Evolutionary conservation across 495 filamentous ascomycete species (phyloP).

Genomic region (Trichoderma virens): DNA sequence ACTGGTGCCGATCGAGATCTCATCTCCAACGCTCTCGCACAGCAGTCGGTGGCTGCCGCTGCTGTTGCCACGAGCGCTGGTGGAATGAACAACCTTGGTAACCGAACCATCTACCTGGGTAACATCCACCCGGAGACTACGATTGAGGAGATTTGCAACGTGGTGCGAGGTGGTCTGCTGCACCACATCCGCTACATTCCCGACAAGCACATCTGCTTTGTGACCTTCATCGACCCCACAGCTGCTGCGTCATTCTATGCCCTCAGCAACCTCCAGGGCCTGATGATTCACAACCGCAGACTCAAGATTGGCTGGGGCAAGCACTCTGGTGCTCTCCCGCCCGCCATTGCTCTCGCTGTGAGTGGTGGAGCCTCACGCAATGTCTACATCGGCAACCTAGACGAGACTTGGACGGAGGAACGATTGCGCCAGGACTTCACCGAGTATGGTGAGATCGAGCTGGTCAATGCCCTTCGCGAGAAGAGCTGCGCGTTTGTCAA

Average conservation of each 20-base stretch:
- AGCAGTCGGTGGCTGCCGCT: conserved; percentile 94
- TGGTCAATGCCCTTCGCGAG: conserved; percentile 93
- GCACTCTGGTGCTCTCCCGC: conserved; percentile 93
- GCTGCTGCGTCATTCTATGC: conserved; percentile 97
- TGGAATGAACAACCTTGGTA: conserved; percentile 93
- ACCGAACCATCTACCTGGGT: conserved; percentile 94
- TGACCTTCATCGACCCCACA: conserved; percentile 98
- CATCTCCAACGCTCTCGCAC: conserved; percentile 90
- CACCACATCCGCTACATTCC: conserved; percentile 99
- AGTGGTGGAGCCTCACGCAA: conserved; percentile 94
- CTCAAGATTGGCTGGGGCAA: conserved; percentile 99
- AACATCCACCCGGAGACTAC: conserved; percentile 99
- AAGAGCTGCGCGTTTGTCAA: conserved; percentile 99
- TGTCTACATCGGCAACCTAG: conserved; percentile 95
- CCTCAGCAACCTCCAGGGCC: conserved; percentile 87
- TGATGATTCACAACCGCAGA: conserved; percentile 98
- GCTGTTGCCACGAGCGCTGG: conserved; percentile 95
- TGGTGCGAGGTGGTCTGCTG: conserved; percentile 84
- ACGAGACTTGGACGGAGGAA: conserved; percentile 95
- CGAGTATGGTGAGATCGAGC: conserved; percentile 95
- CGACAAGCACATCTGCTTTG: conserved; percentile 99
- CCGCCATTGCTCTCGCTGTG: conserved; percentile 91
- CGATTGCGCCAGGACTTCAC: conserved; percentile 93
- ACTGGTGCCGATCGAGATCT: conserved; percentile 93
- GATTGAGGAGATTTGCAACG: conserved; percentile 97